Evolutionary conservation across 2,329 filamentous ascomycete genomes (phyloP), one percentile per base, ranked within the genome.

Genomic region (Claviceps paspali): DNA sequence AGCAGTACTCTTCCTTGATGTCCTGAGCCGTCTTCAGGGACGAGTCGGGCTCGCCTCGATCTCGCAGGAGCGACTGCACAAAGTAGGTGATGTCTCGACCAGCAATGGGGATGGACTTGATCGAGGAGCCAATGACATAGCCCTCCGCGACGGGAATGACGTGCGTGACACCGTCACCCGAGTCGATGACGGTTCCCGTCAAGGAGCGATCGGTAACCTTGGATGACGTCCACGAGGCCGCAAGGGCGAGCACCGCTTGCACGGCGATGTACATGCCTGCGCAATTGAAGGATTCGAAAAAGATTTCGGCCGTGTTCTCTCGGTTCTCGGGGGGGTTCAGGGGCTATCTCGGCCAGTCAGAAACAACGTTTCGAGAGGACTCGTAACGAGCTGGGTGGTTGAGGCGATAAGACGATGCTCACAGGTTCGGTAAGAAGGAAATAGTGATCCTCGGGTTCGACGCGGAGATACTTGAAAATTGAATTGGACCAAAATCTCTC

Each of bases 401-500:
- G 6, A 24, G 12, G 14, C 5, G 21, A 17, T 12, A 15, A 27
- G 14, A 22, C 17, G 24, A 23, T n/a, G 33, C 78, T 57, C 73
- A 94, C 87, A 42, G 91, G 91, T 59, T 98, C 91, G 43, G 91
- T 98, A 42, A 98, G 77, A 44, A 98, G 77, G 62, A 98, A 98
- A 67, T 94, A 87, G 62, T 98, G 91, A 57, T 98, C 91, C 64
- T 98, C 91, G 22, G 91, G 91, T 64, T 98, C 91, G 48, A 98
- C 91, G 51, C 91, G 78, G 37, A 98, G 73, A 56, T 98, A 98
- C 61, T 98, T 98, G 76, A 98, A 98, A 64, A 98, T 98, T 45
- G 91, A 98, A 67, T 96, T 96, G 48, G 92, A 96, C 91, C 91
- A 98, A 67, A 96, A 98, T 45, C 91, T 80, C 62, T 98, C 91